Evolutionary conservation across 78 protist genomes (phyloP).

Genomic region (Protostelium mycophagum): DNA sequence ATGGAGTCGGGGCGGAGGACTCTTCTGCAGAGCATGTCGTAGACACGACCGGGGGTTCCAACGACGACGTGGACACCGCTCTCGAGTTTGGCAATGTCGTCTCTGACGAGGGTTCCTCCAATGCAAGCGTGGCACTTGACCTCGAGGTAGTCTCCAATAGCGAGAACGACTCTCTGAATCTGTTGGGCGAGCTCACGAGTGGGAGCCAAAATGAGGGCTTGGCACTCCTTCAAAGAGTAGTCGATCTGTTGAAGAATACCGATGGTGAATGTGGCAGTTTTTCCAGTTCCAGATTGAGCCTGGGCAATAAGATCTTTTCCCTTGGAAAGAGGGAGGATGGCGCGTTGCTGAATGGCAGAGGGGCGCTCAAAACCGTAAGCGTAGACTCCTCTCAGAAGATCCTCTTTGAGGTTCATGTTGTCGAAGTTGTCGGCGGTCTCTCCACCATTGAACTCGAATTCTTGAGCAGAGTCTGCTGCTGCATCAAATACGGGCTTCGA

Average conservation of each 20-base stretch:
- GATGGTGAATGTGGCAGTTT: constrained; percentile 96
- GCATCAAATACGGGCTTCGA: neutral
- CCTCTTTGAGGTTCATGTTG: constrained; percentile 84
- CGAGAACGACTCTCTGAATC: constrained; percentile 81
- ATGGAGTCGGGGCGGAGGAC: constrained; percentile 71
- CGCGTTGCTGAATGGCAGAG: constrained; percentile 97
- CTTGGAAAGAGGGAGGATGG: constrained; percentile 82
- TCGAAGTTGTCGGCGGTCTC: constrained; percentile 88
- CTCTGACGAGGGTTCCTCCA: constrained; percentile 96
- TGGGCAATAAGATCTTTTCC: constrained; percentile 97
- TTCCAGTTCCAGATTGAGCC: constrained; percentile 99
- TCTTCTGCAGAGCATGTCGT: constrained; percentile 95
- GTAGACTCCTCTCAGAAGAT: constrained; percentile 96
- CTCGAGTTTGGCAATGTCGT: constrained; percentile 84
- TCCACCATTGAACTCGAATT: constrained; percentile 57
- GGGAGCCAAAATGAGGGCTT: constrained; percentile 97
- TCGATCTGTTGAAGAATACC: constrained; percentile 82
- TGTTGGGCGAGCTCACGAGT: constrained; percentile 99
- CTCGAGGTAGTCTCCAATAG: constrained; percentile 90
- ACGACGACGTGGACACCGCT: constrained; percentile 93
- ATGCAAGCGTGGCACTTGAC: constrained; percentile 90
- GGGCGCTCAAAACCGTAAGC: constrained; percentile 98
- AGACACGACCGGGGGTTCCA: constrained; percentile 99
- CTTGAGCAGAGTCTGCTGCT: constrained; percentile 6
- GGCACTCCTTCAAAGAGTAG: constrained; percentile 50